Conservation (phyloP, 768 basidiomycete species). For the Boletus insuetus region DNA sequence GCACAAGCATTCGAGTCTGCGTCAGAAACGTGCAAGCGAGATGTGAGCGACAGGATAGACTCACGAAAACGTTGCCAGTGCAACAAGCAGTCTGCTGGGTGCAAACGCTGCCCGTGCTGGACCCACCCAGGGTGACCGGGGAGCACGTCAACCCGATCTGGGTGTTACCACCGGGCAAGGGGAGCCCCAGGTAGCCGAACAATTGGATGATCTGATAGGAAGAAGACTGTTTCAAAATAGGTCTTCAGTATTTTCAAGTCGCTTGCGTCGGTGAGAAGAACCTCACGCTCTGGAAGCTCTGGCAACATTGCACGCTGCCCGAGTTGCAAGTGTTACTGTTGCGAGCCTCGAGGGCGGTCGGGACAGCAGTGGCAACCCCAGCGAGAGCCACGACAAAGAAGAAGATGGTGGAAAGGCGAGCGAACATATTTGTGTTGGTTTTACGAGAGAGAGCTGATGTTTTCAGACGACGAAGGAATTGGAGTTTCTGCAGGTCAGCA, state of each 20-base stretch:
- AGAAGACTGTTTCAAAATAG: background rate
- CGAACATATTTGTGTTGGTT: slow-evolving; percentile 1
- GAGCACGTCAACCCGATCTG: slow-evolving; percentile 1
- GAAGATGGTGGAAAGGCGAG: background rate
- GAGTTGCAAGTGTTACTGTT: slow-evolving; percentile 34
- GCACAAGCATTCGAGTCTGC: background rate
- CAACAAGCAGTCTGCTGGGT: slow-evolving; percentile 1
- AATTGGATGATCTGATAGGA: background rate
- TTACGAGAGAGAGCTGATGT: background rate
- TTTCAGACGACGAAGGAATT: background rate
- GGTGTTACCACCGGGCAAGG: background rate
- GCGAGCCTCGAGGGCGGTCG: slow-evolving; percentile 1
- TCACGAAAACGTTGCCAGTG: background rate
- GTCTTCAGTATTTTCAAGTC: background rate
- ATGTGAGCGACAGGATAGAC: background rate
- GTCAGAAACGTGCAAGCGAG: background rate
- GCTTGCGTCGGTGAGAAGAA: background rate
- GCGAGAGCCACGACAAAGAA: slow-evolving; percentile 6
- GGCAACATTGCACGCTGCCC: slow-evolving; percentile 30
- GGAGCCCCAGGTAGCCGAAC: background rate
- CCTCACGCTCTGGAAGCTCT: background rate
- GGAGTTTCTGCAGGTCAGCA: background rate
- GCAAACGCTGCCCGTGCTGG: background rate
- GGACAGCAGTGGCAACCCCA: background rate
- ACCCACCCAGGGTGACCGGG: background rate